Evolutionary conservation across 129 eudicot species (phyloP), one percentile per base, ranked within the genome.

Genomic region (Centaurea solstitialis): DNA sequence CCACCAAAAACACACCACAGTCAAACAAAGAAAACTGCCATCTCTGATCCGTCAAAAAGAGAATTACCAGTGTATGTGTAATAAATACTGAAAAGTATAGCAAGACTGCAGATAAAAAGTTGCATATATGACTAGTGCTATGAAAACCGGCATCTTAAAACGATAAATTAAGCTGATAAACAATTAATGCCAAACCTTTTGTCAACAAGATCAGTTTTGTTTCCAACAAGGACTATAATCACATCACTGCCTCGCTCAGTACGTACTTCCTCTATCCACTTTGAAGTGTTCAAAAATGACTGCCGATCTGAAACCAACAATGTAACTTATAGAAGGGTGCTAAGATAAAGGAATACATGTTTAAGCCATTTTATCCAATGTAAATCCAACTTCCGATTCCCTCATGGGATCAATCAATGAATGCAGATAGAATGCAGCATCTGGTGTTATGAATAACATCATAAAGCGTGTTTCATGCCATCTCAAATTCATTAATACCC

Each of bases 191-290:
- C 84, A n/a, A 64, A 93, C 98, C 98, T 94, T 88, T 94, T 94
- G 68, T 94, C 98, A 79, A 88, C 98, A 76, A 94, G 93, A 82
- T 93, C 98, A 26, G 98, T 93, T 91, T 93, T 93, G 86, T 93
- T 93, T 12, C 97, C 98, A 68, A 93, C 98, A 85, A 93, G 98
- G 68, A 91, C 98, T 75, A 94, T 88, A 75, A 94, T 88, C 68
- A 88, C 98, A 84, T 94, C 97, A 9, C 79, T 86, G 47, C 98
- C 98, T 21, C 97, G 85, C 80, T 94, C 97, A 2, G 94, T 88
- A 20, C 95, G 88, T 68, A 91, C 98, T 88, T 94, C 98, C 70
- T 94, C 98, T 45, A 93, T 87, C 98, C 98, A 93, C 84, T 81
- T 93, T 50, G 93, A 70, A 50, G 96, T 93, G 87, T 89, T 93